Base-by-base conservation (phyloP, 164 flowering plant species). In the Warburgia ugandensis region DNA sequence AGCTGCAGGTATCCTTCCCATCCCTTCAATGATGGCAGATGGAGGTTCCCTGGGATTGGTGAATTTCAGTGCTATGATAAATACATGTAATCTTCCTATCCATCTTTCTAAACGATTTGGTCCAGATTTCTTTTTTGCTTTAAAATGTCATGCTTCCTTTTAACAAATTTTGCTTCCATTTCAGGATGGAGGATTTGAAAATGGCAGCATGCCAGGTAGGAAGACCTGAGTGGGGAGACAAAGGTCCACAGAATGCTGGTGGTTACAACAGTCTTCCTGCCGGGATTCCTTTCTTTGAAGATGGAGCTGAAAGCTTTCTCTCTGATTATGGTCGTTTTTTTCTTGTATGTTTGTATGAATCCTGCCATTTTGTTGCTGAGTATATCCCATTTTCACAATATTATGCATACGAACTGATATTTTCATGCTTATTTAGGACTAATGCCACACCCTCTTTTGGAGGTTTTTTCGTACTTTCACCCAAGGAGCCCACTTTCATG, bases 41-140 rank as follows among this genome's bases (percentile, higher is more conserved):
- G 81, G 85, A 67, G 56, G 43, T 77, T 73, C 42, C 81, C 81
- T 54, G 81, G 85, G 42, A 77, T 77, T 65, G 81, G n/a, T n/a
- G n/a, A n/a, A n/a, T n/a, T n/a, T n/a, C n/a, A n/a, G n/a, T n/a
- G n/a, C n/a, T n/a, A n/a, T 79, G 26, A 79, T 73, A 79, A 79
- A 56, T 77, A 74, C 67, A 77, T 72, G 82, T 71, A 50, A 48
- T 61, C n/a, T n/a, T 52, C 16, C 56, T 10, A 29, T 14, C 50
- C 40, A 29, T 36, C 16, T 52, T 26, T 11, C 21, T 33, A n/a
- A n/a, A n/a, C n/a, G n/a, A n/a, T n/a, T n/a, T n/a, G n/a, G n/a
- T n/a, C n/a, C n/a, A n/a, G n/a, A n/a, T n/a, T n/a, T n/a, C n/a
- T n/a, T n/a, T n/a, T n/a, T n/a, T n/a, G n/a, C n/a, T n/a, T n/a